Evolutionary conservation across 768 basidiomycete species (phyloP).

Genomic region (Holtermanniella nyarrowii): DNA sequence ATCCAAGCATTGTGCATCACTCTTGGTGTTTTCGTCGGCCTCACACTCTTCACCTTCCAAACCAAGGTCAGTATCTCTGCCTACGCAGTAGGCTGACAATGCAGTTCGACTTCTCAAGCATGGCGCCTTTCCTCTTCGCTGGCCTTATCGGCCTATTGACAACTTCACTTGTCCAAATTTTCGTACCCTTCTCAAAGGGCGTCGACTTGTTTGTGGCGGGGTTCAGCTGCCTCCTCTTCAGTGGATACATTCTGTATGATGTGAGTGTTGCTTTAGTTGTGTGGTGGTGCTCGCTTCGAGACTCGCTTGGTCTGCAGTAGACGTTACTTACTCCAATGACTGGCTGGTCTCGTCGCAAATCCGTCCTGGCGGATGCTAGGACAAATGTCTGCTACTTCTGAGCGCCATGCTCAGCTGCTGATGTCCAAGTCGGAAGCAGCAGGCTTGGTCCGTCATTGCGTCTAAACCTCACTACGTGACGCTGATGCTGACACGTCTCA

Average conservation of each 20-base stretch:
- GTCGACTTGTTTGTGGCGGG: slow-evolving; percentile 71
- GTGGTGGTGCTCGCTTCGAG: no score
- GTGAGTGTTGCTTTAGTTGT: neutral
- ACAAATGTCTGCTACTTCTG: no score
- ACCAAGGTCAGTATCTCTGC: slow-evolving; percentile 55
- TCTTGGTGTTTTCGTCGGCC: slow-evolving; percentile 78
- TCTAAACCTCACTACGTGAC: no score
- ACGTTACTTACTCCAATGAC: no score
- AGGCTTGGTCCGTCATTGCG: no score
- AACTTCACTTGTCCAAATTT: slow-evolving; percentile 69
- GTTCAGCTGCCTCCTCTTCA: slow-evolving; percentile 72
- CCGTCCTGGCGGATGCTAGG: no score
- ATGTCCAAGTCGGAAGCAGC: no score
- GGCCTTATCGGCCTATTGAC: slow-evolving; percentile 68
- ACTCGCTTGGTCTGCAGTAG: no score
- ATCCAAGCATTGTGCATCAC: slow-evolving; percentile 87
- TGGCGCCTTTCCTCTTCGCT: slow-evolving; percentile 83
- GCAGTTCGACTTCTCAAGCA: slow-evolving; percentile 86
- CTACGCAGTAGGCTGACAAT: neutral
- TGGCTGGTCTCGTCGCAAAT: no score
- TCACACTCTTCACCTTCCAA: slow-evolving; percentile 90
- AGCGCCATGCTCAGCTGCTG: no score
- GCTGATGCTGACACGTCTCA: no score
- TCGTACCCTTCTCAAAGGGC: slow-evolving; percentile 74
- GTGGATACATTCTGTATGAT: slow-evolving; percentile 57